Base-by-base conservation (phyloP, 2,329 filamentous ascomycete genomes). In the Byssothecium circinans region DNA sequence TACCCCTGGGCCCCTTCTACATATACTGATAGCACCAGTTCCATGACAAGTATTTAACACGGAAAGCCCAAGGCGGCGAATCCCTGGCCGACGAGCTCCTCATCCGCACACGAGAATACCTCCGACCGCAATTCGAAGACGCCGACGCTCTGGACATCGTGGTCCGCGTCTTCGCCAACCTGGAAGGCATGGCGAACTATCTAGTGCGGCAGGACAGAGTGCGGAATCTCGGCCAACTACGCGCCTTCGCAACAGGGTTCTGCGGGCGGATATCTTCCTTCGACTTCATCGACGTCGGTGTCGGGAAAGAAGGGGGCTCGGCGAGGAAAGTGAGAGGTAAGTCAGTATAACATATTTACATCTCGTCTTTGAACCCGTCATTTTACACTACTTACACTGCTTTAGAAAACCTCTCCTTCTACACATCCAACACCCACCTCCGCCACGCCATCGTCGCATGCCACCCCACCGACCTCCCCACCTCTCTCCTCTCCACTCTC, bases 381-480 rank as follows among this genome's bases (percentile, higher is more conserved):
- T 34, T 10, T 29, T 5, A 8, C 10, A 17, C n/a, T 45, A 8
- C 8, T 3, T n/a, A n/a, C n/a, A n/a, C n/a, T n/a, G n/a, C n/a
- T n/a, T n/a, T n/a, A 70, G 67, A 70, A 39, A 70, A 65, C 42
- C 57, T 70, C 11, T 54, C 64, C 1, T 68, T 70, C 44, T 69
- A 64, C 53, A 59, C 66, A 10, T 56, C 63, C 11, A 68, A 67
- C 52, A 57, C 55, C 12, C 68, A 71, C 35, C 58, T 69, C 23
- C 63, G 66, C 3, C 68, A 71, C 47, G 51, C 67, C n/a, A 61
- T 71, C 42, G 50, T 71, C 22, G 68, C 60, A 4, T 65, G 63
- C 50, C 65, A 64, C 1, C 63, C 67, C 8, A 49, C 54, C 23
- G 63, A 68, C 41, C 50, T 69, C 1, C 66, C 67, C 7, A 47